Base-by-base conservation (phyloP, 2,329 filamentous ascomycete species). In the Aschersonia sp. region DNA sequence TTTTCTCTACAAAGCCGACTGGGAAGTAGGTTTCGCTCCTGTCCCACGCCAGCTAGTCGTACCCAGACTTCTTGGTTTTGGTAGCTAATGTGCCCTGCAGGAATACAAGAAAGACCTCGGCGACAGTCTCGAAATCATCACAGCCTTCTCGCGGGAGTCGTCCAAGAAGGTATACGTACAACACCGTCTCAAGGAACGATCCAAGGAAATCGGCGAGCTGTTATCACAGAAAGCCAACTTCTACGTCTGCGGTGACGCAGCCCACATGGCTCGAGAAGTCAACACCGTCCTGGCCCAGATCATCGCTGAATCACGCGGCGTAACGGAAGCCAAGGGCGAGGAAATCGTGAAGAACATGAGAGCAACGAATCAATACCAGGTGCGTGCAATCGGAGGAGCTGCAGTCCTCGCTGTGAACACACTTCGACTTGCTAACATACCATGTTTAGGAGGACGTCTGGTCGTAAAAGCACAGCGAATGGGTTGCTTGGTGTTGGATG, bases 291-390 rank as follows among this genome's bases (percentile, higher is more conserved):
- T 98, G 43, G 84, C 76, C 30, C 82, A 94, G 62, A 94, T 97
- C 60, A 82, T 98, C 56, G 75, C 89, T 30, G 80, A 89, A 62
- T 78, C 94, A 65, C 79, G 92, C 47, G 84, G 84, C 46, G 75
- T 97, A 50, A 74, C 87, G 2, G 84, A 91, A 59, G 73, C 83
- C 53, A 95, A 95, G 75, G 92, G 80, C 10, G 92, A 98, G 68
- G 91, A 97, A 61, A 82, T 96, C 59, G 89, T 98, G 51, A 98
- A 97, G 78, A 83, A 83, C 58, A 96, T 98, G 91, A 83, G 92
- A 61, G 83, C 85, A 55, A 82, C 84, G 54, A 96, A 94, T 67
- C 87, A 92, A 66, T 98, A 98, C 73, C 94, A 98, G 76, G 92
- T 82, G 77, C 51, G 71, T 67, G 9, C 43, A 42, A 38, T 7